These are phyloP conservation scores for Paecilomyces formosus DNA, from an alignment of 2,329 filamentous ascomycete species.

Conservation along the genomic window DNA sequence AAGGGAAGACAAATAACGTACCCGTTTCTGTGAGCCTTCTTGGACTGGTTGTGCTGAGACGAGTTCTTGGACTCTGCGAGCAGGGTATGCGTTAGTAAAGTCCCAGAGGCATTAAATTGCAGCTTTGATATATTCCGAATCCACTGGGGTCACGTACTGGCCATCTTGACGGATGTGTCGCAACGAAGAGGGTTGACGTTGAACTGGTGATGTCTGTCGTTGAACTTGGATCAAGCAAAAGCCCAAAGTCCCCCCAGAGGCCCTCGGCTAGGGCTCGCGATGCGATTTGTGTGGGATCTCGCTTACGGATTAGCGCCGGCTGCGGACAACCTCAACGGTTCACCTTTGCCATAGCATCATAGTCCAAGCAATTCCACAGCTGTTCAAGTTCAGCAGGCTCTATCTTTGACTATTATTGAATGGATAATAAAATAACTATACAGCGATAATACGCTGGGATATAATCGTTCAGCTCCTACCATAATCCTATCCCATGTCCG, in stretches of 20 bases:
- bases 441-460: neutral
- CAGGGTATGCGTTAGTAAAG: constrained; percentile 3
- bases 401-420: neutral
- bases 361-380: neutral
- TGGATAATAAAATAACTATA: neutral
- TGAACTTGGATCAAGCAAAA: constrained; percentile 24
- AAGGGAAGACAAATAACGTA: constrained; percentile 44
- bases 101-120: neutral
- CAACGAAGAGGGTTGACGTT: constrained; percentile 30
- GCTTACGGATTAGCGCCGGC: constrained; percentile 20
- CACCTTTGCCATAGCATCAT: neutral
- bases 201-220: constrained; percentile 22
- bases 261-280: constrained; percentile 27
- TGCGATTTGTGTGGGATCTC: constrained; percentile 32
- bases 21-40: constrained; percentile 99
- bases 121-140: neutral
- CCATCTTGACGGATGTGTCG: constrained; percentile 40
- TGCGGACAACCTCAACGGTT: constrained; percentile 14
- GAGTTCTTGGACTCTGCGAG: constrained; percentile 96
- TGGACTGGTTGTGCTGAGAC: constrained; percentile 96
- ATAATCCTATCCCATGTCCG: neutral
- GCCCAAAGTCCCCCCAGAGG: constrained; percentile 15
- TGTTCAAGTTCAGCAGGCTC: neutral
- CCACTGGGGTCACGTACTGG: constrained; percentile 30
- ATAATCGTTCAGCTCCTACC: neutral